Conservation (phyloP, 2,329 filamentous ascomycete genomes). For the Mycosphaerella arachidis region DNA sequence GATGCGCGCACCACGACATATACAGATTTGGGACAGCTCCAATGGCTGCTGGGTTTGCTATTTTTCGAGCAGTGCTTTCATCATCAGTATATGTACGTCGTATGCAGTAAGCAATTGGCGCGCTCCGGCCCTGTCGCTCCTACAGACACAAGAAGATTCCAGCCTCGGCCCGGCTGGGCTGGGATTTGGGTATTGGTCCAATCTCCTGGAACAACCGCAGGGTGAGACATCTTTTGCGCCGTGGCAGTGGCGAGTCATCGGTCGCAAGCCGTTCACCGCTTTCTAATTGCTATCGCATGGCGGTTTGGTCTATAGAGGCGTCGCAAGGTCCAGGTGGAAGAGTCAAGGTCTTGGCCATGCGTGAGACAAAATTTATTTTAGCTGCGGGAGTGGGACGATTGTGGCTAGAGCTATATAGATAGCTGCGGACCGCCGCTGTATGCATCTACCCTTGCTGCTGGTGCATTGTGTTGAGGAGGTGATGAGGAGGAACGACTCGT, state of each 20-base stretch:
- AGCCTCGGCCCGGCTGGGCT: neutral
- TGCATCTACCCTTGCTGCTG: neutral
- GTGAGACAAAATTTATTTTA: neutral
- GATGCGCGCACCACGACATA: too few species aligned
- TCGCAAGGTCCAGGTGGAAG: neutral
- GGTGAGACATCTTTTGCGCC: neutral
- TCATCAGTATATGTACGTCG: too few species aligned
- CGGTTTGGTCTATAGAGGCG: neutral
- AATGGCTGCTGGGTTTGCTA: too few species aligned
- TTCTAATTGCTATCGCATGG: neutral
- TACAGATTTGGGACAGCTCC: too few species aligned
- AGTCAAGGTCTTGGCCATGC: neutral
- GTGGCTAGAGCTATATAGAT: neutral
- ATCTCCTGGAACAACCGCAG: neutral
- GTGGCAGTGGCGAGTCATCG: neutral
- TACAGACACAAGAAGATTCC: neutral
- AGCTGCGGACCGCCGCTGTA: neutral
- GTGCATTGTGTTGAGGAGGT: neutral
- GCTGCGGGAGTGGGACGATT: neutral
- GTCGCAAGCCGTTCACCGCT: too few species aligned
- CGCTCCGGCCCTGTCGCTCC: too few species aligned
- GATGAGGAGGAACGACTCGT: neutral
- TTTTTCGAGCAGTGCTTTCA: too few species aligned
- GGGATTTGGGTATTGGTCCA: neutral
- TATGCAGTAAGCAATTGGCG: too few species aligned